Evolutionary conservation across 2,329 filamentous ascomycete genomes (phyloP).

Genomic region (Zymoseptoria passerinii): DNA sequence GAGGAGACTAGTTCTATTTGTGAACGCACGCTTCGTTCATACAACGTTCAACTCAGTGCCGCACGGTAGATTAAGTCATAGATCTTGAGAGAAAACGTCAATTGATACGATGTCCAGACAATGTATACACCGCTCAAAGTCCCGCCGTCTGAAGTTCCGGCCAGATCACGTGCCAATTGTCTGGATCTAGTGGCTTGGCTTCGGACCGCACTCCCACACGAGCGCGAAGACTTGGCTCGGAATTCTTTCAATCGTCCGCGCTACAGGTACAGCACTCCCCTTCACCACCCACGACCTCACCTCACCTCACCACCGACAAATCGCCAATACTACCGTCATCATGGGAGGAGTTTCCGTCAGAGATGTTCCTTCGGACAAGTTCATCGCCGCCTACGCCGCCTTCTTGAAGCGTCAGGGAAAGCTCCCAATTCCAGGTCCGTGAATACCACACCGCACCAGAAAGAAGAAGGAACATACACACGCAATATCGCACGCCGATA

Average conservation of each 20-base stretch:
- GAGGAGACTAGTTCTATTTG: background rate
- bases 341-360: slow-evolving; percentile 78
- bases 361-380: slow-evolving; percentile 85
- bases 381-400: slow-evolving; percentile 75
- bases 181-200: background rate
- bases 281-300: background rate
- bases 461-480: slow-evolving; percentile 17
- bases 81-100: no score
- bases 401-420: slow-evolving; percentile 94
- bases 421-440: slow-evolving; percentile 79
- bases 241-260: background rate
- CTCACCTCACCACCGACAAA: slow-evolving; percentile 1
- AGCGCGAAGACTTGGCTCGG: background rate
- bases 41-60: no score
- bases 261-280: background rate
- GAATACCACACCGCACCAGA: slow-evolving; percentile 12
- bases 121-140: background rate
- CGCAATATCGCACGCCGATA: slow-evolving; percentile 4
- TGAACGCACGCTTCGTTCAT: background rate
- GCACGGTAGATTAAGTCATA: background rate
- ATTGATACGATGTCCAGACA: no score
- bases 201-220: background rate
- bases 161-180: background rate
- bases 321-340: slow-evolving; percentile 48
- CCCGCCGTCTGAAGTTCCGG: background rate